Evolutionary conservation across 495 filamentous ascomycete species (phyloP), one percentile per base, ranked within the genome.

Genomic region (Ascodesmis nigricans): DNA sequence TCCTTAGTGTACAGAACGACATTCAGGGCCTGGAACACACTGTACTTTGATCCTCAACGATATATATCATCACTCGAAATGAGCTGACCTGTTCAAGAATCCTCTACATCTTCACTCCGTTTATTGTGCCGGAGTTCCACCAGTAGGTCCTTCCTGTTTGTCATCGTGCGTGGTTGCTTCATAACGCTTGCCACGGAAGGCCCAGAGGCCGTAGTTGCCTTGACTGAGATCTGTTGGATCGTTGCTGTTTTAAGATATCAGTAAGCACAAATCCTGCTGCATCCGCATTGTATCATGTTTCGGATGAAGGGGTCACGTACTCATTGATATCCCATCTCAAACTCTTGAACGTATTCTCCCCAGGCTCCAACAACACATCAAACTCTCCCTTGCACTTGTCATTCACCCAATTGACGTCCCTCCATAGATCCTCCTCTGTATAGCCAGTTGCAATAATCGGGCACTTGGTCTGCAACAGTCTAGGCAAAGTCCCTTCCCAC

Each of bases 281-380:
- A 3, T 11, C 7, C n/a, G n/a, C n/a, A n/a, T n/a, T n/a, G 14
- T 16, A 21, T 20, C 5, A 20, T 21, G 13, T 6, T 29, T 21
- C 22, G 1, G 7, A 4, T 23, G 6, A 33, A 23, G 28, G 11
- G 20, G 14, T 29, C 28, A 43, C 44, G 25, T 35, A 47, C 55
- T 99, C 87, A 52, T 93, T 93, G 45, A 95, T 50, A 64, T 99
- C 87, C 90, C 90, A 95, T 42, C 87, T 64, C 54, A 91, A 55
- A 62, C 87, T 99, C 50, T 82, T 67, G 58, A 99, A 99, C 6
- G 60, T 67, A 44, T 99, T 99, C 62, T 92, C 81, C 9, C 80
- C 82, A 0, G 87, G 84, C 54, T 90, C 67, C 53, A 99, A 60
- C 32, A 99, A 58, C 17, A 95, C 59, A 55, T 99, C 87, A 47